phyloP scores from a whole-genome alignment of 768 basidiomycete species.

The Roridomyces roridus region DNA sequence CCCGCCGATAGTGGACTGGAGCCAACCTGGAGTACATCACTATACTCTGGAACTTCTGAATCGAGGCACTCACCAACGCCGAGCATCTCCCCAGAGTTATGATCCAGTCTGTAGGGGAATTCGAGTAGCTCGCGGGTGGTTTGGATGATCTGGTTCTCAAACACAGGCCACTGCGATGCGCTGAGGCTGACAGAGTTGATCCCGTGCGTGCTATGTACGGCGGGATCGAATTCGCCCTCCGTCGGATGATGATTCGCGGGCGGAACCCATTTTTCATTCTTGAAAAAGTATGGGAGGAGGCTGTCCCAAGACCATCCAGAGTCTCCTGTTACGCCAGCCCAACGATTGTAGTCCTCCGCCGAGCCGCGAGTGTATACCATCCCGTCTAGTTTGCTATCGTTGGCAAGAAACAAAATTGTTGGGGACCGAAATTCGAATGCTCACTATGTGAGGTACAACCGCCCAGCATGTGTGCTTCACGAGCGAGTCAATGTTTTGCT shows the following conservation, averaged over 20 bases:
- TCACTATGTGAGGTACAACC: slow-evolving; percentile 11
- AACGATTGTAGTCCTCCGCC: slow-evolving; percentile 35
- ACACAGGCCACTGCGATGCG: slow-evolving; percentile 24
- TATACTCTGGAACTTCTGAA: too few relatives aligned
- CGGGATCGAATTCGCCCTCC: slow-evolving; percentile 43
- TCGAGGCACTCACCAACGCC: slow-evolving; percentile 29
- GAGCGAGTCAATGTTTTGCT: background rate
- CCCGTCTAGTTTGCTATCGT: background rate
- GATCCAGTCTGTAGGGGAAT: slow-evolving; percentile 37
- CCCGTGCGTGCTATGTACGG: slow-evolving; percentile 41
- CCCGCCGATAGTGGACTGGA: slow-evolving; percentile 29
- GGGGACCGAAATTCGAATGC: background rate
- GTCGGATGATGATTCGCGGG: slow-evolving; percentile 46
- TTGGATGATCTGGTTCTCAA: slow-evolving; percentile 38
- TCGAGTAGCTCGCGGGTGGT: slow-evolving; percentile 31
- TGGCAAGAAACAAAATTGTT: background rate
- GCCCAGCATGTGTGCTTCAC: slow-evolving; percentile 7
- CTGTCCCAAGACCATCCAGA: slow-evolving; percentile 42
- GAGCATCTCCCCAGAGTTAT: slow-evolving; percentile 34
- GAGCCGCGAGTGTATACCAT: slow-evolving; percentile 40
- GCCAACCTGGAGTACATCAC: slow-evolving; percentile 28
- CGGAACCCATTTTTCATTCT: slow-evolving; percentile 43
- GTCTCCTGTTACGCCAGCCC: slow-evolving; percentile 36
- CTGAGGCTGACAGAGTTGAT: slow-evolving; percentile 36
- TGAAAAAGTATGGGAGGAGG: slow-evolving; percentile 35